phyloP scores from a whole-genome alignment of 2,329 filamentous ascomycete genomes.

The Plectosphaerella cucumerina region DNA sequence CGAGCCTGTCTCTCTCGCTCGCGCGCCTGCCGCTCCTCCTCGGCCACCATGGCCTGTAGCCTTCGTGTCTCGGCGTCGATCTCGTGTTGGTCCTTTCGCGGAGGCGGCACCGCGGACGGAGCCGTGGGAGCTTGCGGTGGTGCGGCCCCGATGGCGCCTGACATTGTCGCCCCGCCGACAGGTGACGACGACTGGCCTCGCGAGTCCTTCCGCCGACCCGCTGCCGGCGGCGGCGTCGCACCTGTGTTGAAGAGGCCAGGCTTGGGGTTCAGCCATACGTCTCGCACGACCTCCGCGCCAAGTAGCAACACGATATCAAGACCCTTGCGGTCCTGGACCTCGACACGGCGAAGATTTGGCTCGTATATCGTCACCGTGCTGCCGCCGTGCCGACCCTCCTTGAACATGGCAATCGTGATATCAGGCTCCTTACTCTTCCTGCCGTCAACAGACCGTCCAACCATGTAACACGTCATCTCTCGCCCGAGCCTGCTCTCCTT shows the following conservation, averaged over 20 bases:
- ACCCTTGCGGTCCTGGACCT: conserved; percentile 91
- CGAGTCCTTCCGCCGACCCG: conserved; percentile 38
- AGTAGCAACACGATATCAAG: conserved; percentile 76
- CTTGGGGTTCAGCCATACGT: conserved; percentile 60
- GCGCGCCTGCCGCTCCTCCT: conserved; percentile 46
- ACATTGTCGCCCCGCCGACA: conserved; percentile 33
- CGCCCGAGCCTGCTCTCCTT: conserved; percentile 81
- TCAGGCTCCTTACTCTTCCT: conserved; percentile 89
- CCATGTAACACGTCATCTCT: conserved; percentile 85
- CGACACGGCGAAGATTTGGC: conserved; percentile 83
- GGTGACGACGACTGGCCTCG: conserved; percentile 25
- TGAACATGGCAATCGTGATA: conserved; percentile 89
- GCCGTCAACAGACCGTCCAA: conserved; percentile 67
- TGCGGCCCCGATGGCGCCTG: conserved; percentile 31
- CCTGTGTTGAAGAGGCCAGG: conserved; percentile 77
- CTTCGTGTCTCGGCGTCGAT: conserved; percentile 77
- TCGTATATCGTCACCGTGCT: conserved; percentile 78
- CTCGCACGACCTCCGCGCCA: conserved; percentile 59
- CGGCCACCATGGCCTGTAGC: conserved; percentile 50
- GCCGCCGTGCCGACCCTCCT: conserved; percentile 59
- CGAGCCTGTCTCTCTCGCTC: conserved; percentile 45
- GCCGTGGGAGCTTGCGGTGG: conserved; percentile 13
- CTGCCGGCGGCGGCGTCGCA: conserved; percentile 16
- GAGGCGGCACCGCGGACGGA: conserved; percentile 13
- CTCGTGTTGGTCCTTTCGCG: conserved; percentile 25